Percentiles rank a stretch among this genome's conserved stretches.
These are phyloP conservation scores for Babesia microti DNA, from an alignment of 169 alveolate species.

Conservation along the genomic window DNA sequence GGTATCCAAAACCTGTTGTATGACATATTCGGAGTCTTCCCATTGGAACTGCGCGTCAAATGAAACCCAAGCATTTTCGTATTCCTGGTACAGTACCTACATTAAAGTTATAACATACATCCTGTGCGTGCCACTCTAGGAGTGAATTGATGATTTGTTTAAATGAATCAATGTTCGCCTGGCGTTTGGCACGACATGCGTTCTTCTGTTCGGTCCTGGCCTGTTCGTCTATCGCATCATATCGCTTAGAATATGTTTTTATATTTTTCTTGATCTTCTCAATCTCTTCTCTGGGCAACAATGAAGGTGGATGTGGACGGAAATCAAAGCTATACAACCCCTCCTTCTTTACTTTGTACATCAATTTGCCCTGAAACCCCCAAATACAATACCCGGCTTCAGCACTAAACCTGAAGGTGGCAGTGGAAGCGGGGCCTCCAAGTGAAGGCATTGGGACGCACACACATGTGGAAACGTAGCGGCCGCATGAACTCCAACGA, in stretches of 20 bases:
- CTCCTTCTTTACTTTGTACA: slow-evolving; percentile 63
- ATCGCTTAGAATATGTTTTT: slow-evolving; percentile 64
- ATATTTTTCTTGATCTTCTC: slow-evolving; percentile 70
- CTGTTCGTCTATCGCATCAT: slow-evolving; percentile 62
- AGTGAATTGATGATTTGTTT: slow-evolving; percentile 17
- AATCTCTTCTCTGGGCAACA: slow-evolving; percentile 55
- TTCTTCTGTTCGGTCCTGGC: slow-evolving; percentile 55
- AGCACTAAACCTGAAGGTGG: slow-evolving; percentile 56
- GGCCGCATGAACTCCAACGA: slow-evolving; percentile 77
- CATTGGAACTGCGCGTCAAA: slow-evolving; percentile 48
- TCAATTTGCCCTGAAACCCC: slow-evolving; percentile 77
- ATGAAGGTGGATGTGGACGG: slow-evolving; percentile 80
- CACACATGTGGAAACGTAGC: slow-evolving; percentile 70
- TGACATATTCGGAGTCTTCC: slow-evolving; percentile 48
- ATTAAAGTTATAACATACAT: slow-evolving; percentile 25
- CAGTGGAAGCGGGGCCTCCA: slow-evolving; percentile 20
- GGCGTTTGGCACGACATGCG: slow-evolving; percentile 47
- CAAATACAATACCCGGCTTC: slow-evolving; percentile 73
- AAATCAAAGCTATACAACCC: slow-evolving; percentile 70
- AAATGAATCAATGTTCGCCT: slow-evolving; percentile 48
- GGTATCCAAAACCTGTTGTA: slow-evolving; percentile 36
- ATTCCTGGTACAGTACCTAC: slow-evolving; percentile 37
- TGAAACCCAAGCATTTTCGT: slow-evolving; percentile 46
- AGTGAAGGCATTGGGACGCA: slow-evolving; percentile 45
- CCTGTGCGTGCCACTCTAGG: slow-evolving; percentile 46